These are phyloP conservation scores for Falciphora oryzae DNA, from an alignment of 2,329 filamentous ascomycete genomes.

Conservation along the genomic window DNA sequence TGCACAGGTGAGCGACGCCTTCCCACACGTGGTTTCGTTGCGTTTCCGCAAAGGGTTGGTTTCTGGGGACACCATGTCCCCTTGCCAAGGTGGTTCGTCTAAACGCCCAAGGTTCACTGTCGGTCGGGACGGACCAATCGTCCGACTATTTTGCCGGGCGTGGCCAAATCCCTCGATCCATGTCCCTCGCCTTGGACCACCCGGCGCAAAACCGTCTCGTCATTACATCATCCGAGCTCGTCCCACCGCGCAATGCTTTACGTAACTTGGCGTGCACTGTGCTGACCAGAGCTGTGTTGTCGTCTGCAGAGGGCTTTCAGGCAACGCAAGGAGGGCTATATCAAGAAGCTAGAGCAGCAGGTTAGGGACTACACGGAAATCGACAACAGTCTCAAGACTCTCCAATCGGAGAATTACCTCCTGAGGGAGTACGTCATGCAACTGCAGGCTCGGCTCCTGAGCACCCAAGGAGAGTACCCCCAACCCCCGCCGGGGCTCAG, in stretches of 20 bases:
- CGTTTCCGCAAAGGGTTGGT: not conserved
- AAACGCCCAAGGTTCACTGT: not conserved
- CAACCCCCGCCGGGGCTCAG: slow-evolving; percentile 77
- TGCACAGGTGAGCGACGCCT: slow-evolving; percentile 69
- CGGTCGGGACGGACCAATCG: not conserved
- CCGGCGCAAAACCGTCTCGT: not conserved
- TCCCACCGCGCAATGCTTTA: not conserved
- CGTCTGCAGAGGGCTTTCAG: slow-evolving; percentile 77
- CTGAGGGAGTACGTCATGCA: slow-evolving; percentile 89
- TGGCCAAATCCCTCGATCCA: not conserved
- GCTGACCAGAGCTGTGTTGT: not conserved
- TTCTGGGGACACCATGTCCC: not conserved
- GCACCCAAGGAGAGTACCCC: slow-evolving; percentile 77
- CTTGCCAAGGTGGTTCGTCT: not conserved
- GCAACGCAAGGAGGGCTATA: slow-evolving; percentile 95
- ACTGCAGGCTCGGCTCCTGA: slow-evolving; percentile 79
- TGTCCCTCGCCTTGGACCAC: not conserved
- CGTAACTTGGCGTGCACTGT: not conserved
- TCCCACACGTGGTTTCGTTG: not conserved
- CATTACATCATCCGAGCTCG: not conserved
- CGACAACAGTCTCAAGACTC: slow-evolving; percentile 69
- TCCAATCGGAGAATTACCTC: slow-evolving; percentile 84
- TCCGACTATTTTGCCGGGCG: not conserved
- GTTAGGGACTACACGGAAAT: slow-evolving; percentile 74
- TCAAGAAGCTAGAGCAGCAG: slow-evolving; percentile 94